Conservation (phyloP, 768 basidiomycete species). For the Podaxis sp. region DNA sequence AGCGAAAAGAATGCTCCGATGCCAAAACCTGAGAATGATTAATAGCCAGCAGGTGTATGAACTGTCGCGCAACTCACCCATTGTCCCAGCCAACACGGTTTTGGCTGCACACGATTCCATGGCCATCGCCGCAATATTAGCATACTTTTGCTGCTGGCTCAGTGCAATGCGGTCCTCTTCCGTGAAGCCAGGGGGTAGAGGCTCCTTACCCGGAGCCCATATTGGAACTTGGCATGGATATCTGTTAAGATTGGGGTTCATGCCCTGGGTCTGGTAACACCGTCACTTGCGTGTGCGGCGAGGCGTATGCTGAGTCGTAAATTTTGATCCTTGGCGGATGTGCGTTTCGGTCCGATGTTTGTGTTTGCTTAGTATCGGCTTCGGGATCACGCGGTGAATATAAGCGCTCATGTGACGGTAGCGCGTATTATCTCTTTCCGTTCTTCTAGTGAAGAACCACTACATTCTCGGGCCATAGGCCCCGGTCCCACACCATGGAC, state of each 20-base stretch:
- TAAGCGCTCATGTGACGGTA: too few species aligned
- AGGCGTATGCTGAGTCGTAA: background rate
- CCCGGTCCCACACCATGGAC: background rate
- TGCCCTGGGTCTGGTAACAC: constrained; percentile 14
- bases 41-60: constrained; percentile 10
- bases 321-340: constrained; percentile 9
- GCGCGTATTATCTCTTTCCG: too few species aligned
- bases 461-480: background rate
- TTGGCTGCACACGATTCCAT: constrained; percentile 90
- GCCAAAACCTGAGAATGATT: constrained; percentile 64
- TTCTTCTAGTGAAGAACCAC: background rate
- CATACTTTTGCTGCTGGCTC: constrained; percentile 75
- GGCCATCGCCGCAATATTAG: constrained; percentile 63
- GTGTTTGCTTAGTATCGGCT: background rate
- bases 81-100: constrained; percentile 75
- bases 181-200: constrained; percentile 79
- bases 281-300: background rate
- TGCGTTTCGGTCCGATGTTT: constrained; percentile 6
- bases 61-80: constrained; percentile 55
- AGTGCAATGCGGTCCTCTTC: constrained; percentile 74
- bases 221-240: constrained; percentile 64
- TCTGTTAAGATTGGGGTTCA: constrained; percentile 32
- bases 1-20: constrained; percentile 95
- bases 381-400: background rate
- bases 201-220: constrained; percentile 84